Percentiles rank a stretch among this genome's conserved stretches.
phyloP scores from a whole-genome alignment of 192 early-diverging fungal species.

The Dissophora ornata region DNA sequence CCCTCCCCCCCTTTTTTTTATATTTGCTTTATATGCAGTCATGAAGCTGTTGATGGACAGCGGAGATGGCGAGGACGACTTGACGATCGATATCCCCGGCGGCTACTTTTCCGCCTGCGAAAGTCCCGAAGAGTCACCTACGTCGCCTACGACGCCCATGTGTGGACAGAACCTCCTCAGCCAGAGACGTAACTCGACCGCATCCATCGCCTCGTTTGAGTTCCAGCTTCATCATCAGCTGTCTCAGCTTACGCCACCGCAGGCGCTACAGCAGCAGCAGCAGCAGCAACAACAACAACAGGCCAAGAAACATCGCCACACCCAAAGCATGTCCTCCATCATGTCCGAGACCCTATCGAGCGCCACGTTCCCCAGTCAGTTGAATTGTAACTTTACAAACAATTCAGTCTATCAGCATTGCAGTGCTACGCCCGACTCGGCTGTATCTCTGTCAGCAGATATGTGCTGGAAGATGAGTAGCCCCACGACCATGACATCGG shows the following conservation, averaged over 20 bases:
- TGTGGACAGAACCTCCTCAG: background rate
- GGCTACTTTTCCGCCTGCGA: constrained; percentile 35
- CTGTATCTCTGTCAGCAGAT: constrained; percentile 34
- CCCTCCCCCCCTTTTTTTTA: background rate
- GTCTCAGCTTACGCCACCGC: constrained; percentile 2
- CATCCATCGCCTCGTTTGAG: constrained; percentile 22
- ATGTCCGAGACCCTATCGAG: constrained; percentile 21
- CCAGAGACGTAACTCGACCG: constrained; percentile 27
- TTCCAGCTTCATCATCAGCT: constrained; percentile 28
- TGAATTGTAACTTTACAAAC: background rate
- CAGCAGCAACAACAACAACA: background rate
- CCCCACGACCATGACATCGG: constrained; percentile 5
- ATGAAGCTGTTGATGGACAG: constrained; percentile 66
- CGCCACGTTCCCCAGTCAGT: background rate
- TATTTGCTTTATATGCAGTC: constrained; percentile 33
- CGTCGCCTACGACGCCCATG: constrained; percentile 15
- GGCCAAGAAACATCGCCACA: constrained; percentile 26
- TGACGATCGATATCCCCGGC: constrained; percentile 28
- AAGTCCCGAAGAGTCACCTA: constrained; percentile 31
- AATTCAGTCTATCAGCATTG: constrained; percentile 16
- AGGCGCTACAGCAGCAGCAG: background rate
- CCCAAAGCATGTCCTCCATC: constrained; percentile 45
- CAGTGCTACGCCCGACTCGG: constrained; percentile 18
- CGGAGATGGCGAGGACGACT: constrained; percentile 61
- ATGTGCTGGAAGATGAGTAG: constrained; percentile 30